Percentiles rank a stretch among this genome's conserved stretches.
phyloP scores from a whole-genome alignment of 1,284 basidiomycete genomes.

The Ceratobasidium sp. region DNA sequence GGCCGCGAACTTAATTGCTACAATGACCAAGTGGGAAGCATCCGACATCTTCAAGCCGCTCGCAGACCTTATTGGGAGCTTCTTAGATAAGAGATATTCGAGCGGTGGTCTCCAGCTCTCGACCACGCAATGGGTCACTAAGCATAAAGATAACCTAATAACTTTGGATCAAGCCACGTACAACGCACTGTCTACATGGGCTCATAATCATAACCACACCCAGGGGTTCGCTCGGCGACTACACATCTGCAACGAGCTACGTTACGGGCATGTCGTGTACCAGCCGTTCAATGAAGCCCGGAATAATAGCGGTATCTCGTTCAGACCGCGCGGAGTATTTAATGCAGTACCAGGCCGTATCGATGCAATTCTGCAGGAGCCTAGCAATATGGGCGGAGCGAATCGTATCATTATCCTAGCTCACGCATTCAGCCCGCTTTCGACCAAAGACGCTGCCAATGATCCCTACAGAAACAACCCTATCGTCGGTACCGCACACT shows the following conservation, averaged over 20 bases:
- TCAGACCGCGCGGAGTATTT: neutral
- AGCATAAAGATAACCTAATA: too few relatives aligned
- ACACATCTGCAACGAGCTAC: neutral
- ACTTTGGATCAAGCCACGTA: too few relatives aligned
- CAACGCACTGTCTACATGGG: neutral
- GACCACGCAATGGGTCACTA: too few relatives aligned
- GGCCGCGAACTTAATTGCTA: neutral
- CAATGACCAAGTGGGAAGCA: neutral
- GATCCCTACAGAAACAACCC: neutral
- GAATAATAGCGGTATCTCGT: neutral
- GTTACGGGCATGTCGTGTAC: neutral
- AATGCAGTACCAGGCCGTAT: neutral
- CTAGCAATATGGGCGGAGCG: neutral
- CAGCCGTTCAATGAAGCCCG: neutral
- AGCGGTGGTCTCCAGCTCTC: too few relatives aligned
- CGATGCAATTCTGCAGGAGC: constrained; percentile 1
- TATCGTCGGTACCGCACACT: neutral
- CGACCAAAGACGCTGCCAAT: neutral
- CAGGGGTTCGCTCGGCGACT: neutral
- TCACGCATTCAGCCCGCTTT: neutral
- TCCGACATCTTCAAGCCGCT: neutral
- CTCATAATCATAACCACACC: neutral
- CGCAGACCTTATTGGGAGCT: neutral
- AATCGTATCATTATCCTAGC: neutral
- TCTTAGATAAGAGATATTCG: neutral